These are phyloP conservation scores for Bipolaris oryzae DNA, from an alignment of 2,329 filamentous ascomycete species.

Conservation along the genomic window DNA sequence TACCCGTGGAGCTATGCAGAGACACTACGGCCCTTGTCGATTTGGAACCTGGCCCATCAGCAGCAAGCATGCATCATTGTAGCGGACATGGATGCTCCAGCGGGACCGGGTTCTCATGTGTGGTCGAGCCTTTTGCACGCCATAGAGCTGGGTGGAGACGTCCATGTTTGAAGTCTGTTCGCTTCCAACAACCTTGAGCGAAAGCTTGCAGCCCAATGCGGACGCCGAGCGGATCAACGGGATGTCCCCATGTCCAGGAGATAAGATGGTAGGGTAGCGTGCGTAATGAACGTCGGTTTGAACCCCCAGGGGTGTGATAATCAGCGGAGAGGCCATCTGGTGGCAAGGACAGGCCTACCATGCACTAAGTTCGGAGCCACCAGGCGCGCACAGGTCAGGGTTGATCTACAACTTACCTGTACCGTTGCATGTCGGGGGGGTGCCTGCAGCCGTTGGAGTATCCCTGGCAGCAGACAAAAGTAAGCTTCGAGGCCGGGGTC, in stretches of 20 bases:
- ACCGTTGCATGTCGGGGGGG: slow-evolving; percentile 36
- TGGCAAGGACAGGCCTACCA: slow-evolving; percentile 3
- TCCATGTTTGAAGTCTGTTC: slow-evolving; percentile 31
- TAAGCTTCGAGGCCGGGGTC: slow-evolving; percentile 23
- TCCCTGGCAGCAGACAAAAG: slow-evolving; percentile 28
- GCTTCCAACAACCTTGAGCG: slow-evolving; percentile 20
- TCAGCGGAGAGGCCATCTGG: slow-evolving; percentile 11
- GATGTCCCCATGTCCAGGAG: slow-evolving; percentile 23
- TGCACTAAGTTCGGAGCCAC: slow-evolving; percentile 29
- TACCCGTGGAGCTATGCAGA: slow-evolving; percentile 30
- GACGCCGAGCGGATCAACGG: slow-evolving; percentile 25
- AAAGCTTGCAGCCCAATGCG: slow-evolving; percentile 26
- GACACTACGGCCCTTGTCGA: slow-evolving; percentile 18
- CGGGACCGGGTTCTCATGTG: slow-evolving; percentile 24
- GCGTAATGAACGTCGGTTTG: slow-evolving; percentile 24
- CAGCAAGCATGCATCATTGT: slow-evolving; percentile 27
- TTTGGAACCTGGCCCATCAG: slow-evolving; percentile 18
- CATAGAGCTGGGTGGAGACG: slow-evolving; percentile 26
- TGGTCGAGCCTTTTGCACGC: slow-evolving; percentile 30
- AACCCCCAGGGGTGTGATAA: slow-evolving; percentile 17
- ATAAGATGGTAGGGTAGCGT: slow-evolving; percentile 32
- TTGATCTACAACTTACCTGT: slow-evolving; percentile 41
- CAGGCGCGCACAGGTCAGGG: slow-evolving; percentile 27
- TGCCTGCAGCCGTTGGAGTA: slow-evolving; percentile 32
- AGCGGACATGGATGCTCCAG: slow-evolving; percentile 25